A percentile compares a stretch with the other conserved stretches of the same genome.
phyloP scores from a whole-genome alignment of 306 rosid genomes.

The Astragalus glycyphyllos region DNA sequence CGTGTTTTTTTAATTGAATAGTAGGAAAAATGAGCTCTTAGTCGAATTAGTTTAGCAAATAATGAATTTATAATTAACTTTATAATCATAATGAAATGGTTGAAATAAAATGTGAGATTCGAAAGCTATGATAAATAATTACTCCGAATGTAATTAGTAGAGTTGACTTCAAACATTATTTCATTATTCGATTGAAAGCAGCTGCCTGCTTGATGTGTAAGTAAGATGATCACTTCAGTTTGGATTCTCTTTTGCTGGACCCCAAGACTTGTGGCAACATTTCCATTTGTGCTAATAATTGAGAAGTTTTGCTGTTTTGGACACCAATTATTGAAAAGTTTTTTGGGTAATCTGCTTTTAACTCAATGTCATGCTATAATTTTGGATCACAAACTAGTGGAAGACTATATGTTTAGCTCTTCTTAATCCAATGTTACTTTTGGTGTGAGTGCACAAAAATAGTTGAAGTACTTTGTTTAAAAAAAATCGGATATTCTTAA shows the following conservation, averaged over 20 bases:
- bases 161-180: constrained; percentile 45
- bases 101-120: neutral
- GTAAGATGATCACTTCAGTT: constrained; percentile 40
- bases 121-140: neutral
- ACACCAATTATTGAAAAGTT: constrained; percentile 32
- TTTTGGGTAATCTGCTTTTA: neutral
- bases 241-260: constrained; percentile 39
- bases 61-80: too few relatives aligned
- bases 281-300: constrained; percentile 33
- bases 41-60: neutral
- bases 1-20: too few relatives aligned
- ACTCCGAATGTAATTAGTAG: constrained; percentile 12
- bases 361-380: constrained; percentile 37
- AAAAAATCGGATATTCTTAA: too few relatives aligned
- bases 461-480: neutral
- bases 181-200: constrained; percentile 40
- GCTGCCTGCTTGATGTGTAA: constrained; percentile 47
- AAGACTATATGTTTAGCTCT: neutral
- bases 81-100: too few relatives aligned
- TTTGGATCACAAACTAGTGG: constrained; percentile 21
- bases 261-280: constrained; percentile 35
- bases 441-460: neutral
- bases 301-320: constrained; percentile 19
- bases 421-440: constrained; percentile 20
- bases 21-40: too few relatives aligned